Percentiles rank a stretch among this genome's conserved stretches.
Evolutionary conservation across 768 basidiomycete genomes (phyloP).

Genomic region (Boletellus ananas): DNA sequence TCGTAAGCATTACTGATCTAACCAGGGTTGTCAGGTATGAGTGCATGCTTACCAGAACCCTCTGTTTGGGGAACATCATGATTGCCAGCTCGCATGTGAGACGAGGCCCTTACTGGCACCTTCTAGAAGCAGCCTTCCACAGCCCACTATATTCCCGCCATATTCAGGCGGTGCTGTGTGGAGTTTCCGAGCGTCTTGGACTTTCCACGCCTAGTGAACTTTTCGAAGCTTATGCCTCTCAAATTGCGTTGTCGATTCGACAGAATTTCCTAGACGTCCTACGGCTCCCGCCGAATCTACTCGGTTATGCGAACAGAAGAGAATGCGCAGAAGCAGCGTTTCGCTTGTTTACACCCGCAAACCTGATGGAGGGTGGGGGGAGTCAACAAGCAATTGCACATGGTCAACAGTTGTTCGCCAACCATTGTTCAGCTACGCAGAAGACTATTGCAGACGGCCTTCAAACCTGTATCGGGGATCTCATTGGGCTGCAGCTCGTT

Average conservation of each 20-base stretch:
- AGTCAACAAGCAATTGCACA: constrained; percentile 26
- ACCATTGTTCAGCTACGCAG: constrained; percentile 60
- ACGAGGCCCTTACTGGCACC: constrained; percentile 82
- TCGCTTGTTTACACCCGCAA: constrained; percentile 60
- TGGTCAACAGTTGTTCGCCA: constrained; percentile 48
- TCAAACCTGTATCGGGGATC: constrained; percentile 61
- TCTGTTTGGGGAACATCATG: constrained; percentile 74
- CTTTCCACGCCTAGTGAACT: constrained; percentile 56
- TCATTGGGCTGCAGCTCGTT: constrained; percentile 60
- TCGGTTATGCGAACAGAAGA: constrained; percentile 70
- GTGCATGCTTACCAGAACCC: constrained; percentile 65
- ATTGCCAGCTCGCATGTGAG: constrained; percentile 73
- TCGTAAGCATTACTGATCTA: constrained; percentile 4
- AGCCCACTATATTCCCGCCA: constrained; percentile 26
- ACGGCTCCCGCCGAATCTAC: constrained; percentile 60
- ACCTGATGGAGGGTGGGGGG: constrained; percentile 46
- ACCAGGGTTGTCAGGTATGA: constrained; percentile 54
- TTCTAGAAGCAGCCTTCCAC: constrained; percentile 64
- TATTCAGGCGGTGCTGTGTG: constrained; percentile 50
- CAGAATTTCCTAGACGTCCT: constrained; percentile 48
- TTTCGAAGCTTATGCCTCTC: constrained; percentile 75
- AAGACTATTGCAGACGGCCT: constrained; percentile 49
- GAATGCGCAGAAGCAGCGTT: constrained; percentile 69
- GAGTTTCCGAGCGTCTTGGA: constrained; percentile 66
- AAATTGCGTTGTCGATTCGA: constrained; percentile 67